Evolutionary conservation across 2,329 filamentous ascomycete species (phyloP).

Genomic region (Colletotrichum limetticola): DNA sequence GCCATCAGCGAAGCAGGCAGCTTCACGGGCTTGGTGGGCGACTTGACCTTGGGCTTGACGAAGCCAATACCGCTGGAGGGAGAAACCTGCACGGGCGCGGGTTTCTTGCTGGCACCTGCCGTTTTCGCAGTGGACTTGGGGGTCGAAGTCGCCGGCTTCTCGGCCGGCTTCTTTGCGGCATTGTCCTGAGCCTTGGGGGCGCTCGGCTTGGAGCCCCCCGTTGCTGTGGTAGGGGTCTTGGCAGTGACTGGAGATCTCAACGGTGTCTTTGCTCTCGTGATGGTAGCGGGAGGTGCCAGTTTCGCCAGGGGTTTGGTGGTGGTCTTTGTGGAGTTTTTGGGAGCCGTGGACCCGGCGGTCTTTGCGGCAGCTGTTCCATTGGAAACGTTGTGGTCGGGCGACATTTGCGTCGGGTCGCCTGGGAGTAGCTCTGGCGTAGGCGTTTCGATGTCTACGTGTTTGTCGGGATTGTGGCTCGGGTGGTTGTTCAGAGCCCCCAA

Average conservation of each 20-base stretch:
- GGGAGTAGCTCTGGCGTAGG: conserved; percentile 44
- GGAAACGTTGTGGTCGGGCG: conserved; percentile 26
- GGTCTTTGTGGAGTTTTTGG: conserved; percentile 37
- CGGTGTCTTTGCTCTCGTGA: conserved; percentile 46
- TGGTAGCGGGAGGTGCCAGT: conserved; percentile 21
- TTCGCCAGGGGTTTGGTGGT: conserved; percentile 46
- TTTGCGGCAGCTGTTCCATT: conserved; percentile 42
- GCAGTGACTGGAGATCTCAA: conserved; percentile 49
- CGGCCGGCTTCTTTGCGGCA: conserved; percentile 37
- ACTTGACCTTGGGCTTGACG: conserved; percentile 71
- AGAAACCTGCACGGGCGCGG: conserved; percentile 52
- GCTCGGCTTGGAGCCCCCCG: conserved; percentile 41
- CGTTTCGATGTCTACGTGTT: conserved; percentile 52
- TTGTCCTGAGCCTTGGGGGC: conserved; percentile 40
- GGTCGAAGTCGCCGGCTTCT: conserved; percentile 47
- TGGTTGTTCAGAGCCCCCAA: conserved; percentile 43
- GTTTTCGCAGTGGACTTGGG: conserved; percentile 44
- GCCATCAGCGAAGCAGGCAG: conserved; percentile 75
- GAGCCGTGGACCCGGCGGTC: conserved; percentile 34
- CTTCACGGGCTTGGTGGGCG: conserved; percentile 75
- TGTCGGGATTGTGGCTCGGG: conserved; percentile 52
- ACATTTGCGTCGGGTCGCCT: conserved; percentile 40
- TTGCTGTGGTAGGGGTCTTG: conserved; percentile 51
- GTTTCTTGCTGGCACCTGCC: conserved; percentile 53
- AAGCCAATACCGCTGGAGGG: conserved; percentile 53